These are phyloP conservation scores for Bryoglossum gracile DNA, from an alignment of 495 filamentous ascomycete species.

Conservation along the genomic window DNA sequence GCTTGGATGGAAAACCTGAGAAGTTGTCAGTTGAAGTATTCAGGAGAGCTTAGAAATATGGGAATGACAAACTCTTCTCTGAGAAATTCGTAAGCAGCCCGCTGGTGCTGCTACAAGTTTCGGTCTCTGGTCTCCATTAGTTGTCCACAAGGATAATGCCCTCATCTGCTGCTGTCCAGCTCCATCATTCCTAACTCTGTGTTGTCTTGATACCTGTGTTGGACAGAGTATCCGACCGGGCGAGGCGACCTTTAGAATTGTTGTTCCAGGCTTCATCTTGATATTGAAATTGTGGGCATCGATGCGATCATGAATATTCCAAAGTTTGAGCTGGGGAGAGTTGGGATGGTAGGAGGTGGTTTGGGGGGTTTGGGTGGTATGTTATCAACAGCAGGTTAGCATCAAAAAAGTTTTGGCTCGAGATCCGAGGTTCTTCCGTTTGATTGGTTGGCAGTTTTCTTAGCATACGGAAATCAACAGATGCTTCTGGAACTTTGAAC, in stretches of 20 bases:
- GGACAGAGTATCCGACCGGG: slow-evolving; percentile 43
- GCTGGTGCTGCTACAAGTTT: background rate
- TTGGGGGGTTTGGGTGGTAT: background rate
- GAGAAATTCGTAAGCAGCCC: background rate
- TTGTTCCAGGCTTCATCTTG: slow-evolving; percentile 36
- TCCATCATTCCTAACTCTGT: slow-evolving; percentile 30
- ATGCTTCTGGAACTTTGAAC: too few relatives aligned
- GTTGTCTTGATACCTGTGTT: slow-evolving; percentile 39
- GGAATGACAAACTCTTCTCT: slow-evolving; percentile 18
- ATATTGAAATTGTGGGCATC: slow-evolving; percentile 7
- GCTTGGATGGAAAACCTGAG: slow-evolving; percentile 72
- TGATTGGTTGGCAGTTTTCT: too few relatives aligned
- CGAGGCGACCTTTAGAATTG: slow-evolving; percentile 44
- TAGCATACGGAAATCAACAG: too few relatives aligned
- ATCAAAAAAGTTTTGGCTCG: too few relatives aligned
- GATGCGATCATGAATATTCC: background rate
- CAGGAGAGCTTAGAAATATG: too few relatives aligned
- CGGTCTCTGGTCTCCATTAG: background rate
- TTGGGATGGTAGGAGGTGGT: background rate
- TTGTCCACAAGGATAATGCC: slow-evolving; percentile 23
- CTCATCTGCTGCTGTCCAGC: slow-evolving; percentile 26
- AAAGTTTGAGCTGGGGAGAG: background rate
- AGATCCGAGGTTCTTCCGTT: too few relatives aligned
- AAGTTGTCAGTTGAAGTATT: too few relatives aligned
- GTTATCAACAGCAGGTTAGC: too few relatives aligned